phyloP scores from a whole-genome alignment of 495 filamentous ascomycete genomes.

The Penicillium bialowiezense region DNA sequence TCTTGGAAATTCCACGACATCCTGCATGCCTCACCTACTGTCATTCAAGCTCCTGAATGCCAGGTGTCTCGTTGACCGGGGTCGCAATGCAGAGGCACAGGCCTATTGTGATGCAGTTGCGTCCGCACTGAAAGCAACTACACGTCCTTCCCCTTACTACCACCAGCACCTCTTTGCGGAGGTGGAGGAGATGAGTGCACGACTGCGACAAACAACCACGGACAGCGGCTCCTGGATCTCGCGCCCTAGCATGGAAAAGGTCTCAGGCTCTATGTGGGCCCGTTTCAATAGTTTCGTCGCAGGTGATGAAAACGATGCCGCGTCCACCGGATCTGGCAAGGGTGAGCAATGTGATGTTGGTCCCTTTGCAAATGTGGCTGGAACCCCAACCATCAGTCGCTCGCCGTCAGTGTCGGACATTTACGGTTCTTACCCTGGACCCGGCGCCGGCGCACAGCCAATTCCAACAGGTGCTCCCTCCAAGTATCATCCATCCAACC shows the following conservation, averaged over 20 bases:
- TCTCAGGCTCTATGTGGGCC: slow-evolving; percentile 81
- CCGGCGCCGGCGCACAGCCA: slow-evolving; percentile 31
- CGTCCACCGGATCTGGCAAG: slow-evolving; percentile 55
- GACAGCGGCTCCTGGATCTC: slow-evolving; percentile 78
- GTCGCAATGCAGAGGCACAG: slow-evolving; percentile 76
- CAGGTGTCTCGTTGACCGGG: slow-evolving; percentile 75
- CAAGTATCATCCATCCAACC: slow-evolving; percentile 60
- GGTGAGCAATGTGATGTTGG: slow-evolving; percentile 58
- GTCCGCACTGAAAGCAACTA: slow-evolving; percentile 74
- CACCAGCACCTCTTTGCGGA: slow-evolving; percentile 67
- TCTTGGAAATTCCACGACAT: slow-evolving; percentile 51
- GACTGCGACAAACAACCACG: slow-evolving; percentile 78
- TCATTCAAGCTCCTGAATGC: slow-evolving; percentile 89
- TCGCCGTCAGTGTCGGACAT: slow-evolving; percentile 73
- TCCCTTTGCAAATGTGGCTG: slow-evolving; percentile 76
- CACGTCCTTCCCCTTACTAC: slow-evolving; percentile 80
- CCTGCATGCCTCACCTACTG: slow-evolving; percentile 77
- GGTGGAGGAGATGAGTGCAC: slow-evolving; percentile 78
- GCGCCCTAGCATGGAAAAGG: slow-evolving; percentile 91
- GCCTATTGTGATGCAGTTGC: slow-evolving; percentile 87
- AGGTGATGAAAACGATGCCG: slow-evolving; percentile 75
- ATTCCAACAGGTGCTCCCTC: slow-evolving; percentile 48
- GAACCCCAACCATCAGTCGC: slow-evolving; percentile 81
- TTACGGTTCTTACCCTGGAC: slow-evolving; percentile 57
- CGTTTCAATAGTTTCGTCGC: slow-evolving; percentile 93